Percentiles rank a stretch among this genome's conserved stretches.
These are phyloP conservation scores for Amborella trichopoda DNA, from an alignment of 164 flowering plant species.

Conservation along the genomic window DNA sequence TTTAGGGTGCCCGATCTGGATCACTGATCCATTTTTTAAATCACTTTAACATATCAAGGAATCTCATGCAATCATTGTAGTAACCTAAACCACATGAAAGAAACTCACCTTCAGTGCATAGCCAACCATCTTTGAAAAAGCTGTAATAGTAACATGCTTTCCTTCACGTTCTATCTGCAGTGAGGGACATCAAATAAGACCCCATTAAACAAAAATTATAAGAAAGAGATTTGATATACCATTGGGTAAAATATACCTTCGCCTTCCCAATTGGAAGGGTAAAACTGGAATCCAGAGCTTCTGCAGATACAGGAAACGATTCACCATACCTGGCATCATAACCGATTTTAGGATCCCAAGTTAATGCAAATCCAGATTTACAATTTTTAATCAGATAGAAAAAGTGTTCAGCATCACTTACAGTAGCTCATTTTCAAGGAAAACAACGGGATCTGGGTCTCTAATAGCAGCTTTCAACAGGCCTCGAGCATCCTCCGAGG, in stretches of 20 bases:
- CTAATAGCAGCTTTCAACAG: conserved; percentile 76
- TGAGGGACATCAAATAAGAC: conserved; percentile 1
- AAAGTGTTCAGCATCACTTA: too few relatives aligned
- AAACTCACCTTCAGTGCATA: conserved; percentile 68
- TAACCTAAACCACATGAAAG: neutral
- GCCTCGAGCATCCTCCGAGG: conserved; percentile 91
- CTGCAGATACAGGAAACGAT: conserved; percentile 78
- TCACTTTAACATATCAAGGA: too few relatives aligned
- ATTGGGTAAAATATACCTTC: conserved; percentile 31
- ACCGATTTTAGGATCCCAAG: neutral
- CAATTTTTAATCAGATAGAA: too few relatives aligned
- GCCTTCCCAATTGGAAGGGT: conserved; percentile 89
- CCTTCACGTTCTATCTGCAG: conserved; percentile 80
- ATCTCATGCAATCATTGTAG: too few relatives aligned
- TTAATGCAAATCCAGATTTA: neutral
- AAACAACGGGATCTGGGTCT: conserved; percentile 82
- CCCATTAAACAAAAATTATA: neutral
- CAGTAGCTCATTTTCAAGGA: conserved; percentile 95
- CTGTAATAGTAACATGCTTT: conserved; percentile 73
- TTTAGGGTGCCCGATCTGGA: too few relatives aligned
- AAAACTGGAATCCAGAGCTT: conserved; percentile 83
- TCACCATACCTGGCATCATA: conserved; percentile 69
- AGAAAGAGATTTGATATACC: neutral
- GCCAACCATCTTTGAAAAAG: conserved; percentile 93
- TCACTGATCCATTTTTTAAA: too few relatives aligned